Evolutionary conservation across 306 rosid species (phyloP), one percentile per base, ranked within the genome.

Genomic region (Astragalus membranaceus): DNA sequence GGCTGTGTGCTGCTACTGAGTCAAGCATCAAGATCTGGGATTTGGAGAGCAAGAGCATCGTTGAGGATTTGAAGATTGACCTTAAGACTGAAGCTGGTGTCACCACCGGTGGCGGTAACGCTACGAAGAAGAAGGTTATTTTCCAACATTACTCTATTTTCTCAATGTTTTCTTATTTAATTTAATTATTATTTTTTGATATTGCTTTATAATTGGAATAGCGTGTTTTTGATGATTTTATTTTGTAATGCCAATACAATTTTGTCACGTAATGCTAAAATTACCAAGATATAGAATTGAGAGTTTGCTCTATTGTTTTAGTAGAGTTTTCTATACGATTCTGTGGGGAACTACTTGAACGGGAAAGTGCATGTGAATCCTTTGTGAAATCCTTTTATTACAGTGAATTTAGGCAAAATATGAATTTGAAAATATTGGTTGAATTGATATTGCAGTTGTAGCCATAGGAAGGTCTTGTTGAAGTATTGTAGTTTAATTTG

Each of bases 21-120:
- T 77, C 81, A 36, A 91, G 99, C 71, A 95, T 95, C 39, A 95
- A 89, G 99, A 95, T 95, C 83, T 95, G 99, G 97, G 99, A 95
- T 75, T 86, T 95, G 83, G 99, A 95, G 84, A 95, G 97, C 29
- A 95, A 95, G 88, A 89, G 89, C 63, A 83, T 95, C 16, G 97
- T 95, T 0, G 99, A 91, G 77, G 99, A 95, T 56, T 86, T 95
- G 88, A 95, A 85, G 85, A 88, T 95, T 4, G 99, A 95, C 54
- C 83, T 95, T 0, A 91, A 87, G 75, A 67, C 87, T 1, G 99
- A 95, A 66, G 92, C 95, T 7, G 96, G 87, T 11, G 87, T 72
- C 5, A 73, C 83, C 44, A 68, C 80, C 1, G 74, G 74, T 9
- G 77, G 70, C 10, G 87, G 84, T 0, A 76, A 72, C 5, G 50